Conservation (phyloP, 768 basidiomycete species). For the Psilocybe cyanescens region DNA sequence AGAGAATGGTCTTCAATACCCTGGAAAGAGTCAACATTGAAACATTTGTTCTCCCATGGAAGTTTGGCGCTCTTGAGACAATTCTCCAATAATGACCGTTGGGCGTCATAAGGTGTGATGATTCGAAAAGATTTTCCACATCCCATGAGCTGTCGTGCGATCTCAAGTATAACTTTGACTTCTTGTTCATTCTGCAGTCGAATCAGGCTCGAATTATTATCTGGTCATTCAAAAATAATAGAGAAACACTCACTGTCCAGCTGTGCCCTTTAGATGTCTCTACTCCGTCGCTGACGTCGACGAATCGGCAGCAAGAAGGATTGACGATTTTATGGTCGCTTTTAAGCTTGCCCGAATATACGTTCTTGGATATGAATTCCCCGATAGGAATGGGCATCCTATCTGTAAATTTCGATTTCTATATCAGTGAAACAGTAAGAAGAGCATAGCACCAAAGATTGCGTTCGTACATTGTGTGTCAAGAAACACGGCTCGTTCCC, state of each 20-base stretch:
- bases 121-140: slow-evolving; percentile 52
- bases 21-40: slow-evolving; percentile 83
- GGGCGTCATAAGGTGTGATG: slow-evolving; percentile 79
- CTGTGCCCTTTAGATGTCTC: slow-evolving; percentile 36
- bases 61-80: slow-evolving; percentile 49
- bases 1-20: slow-evolving; percentile 37
- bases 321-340: slow-evolving; percentile 44
- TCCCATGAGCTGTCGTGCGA: slow-evolving; percentile 46
- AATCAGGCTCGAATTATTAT: no score
- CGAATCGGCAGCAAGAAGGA: slow-evolving; percentile 53
- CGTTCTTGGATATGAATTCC: slow-evolving; percentile 57
- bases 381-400: slow-evolving; percentile 72
- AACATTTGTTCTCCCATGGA: slow-evolving; percentile 62
- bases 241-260: slow-evolving; percentile 37
- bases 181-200: slow-evolving; percentile 56
- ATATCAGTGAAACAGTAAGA: background rate
- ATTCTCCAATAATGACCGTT: slow-evolving; percentile 56
- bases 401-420: slow-evolving; percentile 31
- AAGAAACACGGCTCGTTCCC: slow-evolving; percentile 52
- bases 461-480: slow-evolving; percentile 69
- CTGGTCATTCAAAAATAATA: background rate
- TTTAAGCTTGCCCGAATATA: slow-evolving; percentile 57
- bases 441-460: background rate
- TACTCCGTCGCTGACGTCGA: slow-evolving; percentile 46
- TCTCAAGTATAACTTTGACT: slow-evolving; percentile 44